Base-by-base conservation (phyloP, 306 rosid genomes). In the Vigna hirtella region DNA sequence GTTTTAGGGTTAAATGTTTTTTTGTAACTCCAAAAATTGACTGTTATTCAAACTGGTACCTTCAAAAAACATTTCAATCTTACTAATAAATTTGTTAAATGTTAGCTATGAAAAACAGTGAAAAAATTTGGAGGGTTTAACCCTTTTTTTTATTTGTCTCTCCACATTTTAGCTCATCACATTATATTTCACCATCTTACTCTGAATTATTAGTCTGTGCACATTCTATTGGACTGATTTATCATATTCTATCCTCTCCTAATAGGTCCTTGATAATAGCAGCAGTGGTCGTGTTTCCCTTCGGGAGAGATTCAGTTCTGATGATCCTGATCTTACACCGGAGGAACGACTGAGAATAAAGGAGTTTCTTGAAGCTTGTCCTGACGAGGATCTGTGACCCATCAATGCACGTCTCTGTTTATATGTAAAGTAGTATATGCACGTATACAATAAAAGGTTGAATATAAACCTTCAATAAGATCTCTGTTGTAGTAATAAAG, bases 221-320 rank as follows among this genome's bases (percentile, higher is more conserved):
- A 18, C 12, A 64, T 34, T 65, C 47, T 69, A 12, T 42, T 68
- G 4, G 43, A 30, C 58, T 70, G 82, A 62, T 87, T 66, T 77
- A 63, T 13, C 73, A 49, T 56, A 12, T 73, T 77, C 10, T 49
- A 20, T 59, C 59, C 24, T 63, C 69, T 48, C 32, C 48, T 5
- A 53, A 13, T 85, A 96, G 99, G 94, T 93, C 70, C 49, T 81
- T 74, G 90, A 88, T 61, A 89, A 91, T 34, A 73, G 82, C 34
- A 68, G 80, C 52, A 38, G 82, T 66, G 81, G 11, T 40, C 81
- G 85, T 52, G 93, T 90, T 18, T 74, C 83, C 14, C 65, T 91
- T 34, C 52, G 91, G 53, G 74, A 71, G 86, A 91, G 89, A 82
- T 66, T 96, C 83, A 84, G 63, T 0, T 84, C 86, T 10, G 98